phyloP scores from a whole-genome alignment of 441 rosid genomes.

The Cnidoscolus chayamansa region DNA sequence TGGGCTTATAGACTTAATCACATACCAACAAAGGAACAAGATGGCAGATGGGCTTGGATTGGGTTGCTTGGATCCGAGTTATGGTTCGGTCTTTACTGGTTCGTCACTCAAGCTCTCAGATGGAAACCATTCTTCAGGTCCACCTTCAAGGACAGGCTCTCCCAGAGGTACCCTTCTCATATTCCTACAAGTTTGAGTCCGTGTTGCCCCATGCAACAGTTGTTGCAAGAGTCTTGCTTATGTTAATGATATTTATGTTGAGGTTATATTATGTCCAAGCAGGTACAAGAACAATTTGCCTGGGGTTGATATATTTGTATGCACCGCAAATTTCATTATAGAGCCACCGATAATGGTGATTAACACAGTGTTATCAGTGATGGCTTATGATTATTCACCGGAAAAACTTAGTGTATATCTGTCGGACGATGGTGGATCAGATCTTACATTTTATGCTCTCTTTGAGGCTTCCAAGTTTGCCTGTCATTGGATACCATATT shows the following conservation, averaged over 20 bases:
- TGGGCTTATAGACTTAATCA: slow-evolving; percentile 33
- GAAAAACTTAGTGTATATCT: slow-evolving; percentile 58
- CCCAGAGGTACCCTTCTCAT: slow-evolving; percentile 27
- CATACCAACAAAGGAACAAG: slow-evolving; percentile 28
- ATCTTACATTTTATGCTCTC: slow-evolving; percentile 62
- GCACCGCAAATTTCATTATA: slow-evolving; percentile 65
- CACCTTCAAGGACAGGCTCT: slow-evolving; percentile 51
- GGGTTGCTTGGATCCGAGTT: slow-evolving; percentile 44
- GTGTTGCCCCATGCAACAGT: too few species aligned
- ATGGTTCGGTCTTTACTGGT: slow-evolving; percentile 56
- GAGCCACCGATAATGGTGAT: slow-evolving; percentile 74
- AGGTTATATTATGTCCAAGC: neutral
- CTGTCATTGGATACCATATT: slow-evolving; percentile 54
- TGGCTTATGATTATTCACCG: slow-evolving; percentile 64
- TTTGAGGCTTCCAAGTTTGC: slow-evolving; percentile 62
- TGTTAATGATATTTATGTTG: too few species aligned
- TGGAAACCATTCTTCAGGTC: slow-evolving; percentile 39
- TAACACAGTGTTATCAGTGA: slow-evolving; percentile 59
- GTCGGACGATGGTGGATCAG: slow-evolving; percentile 70
- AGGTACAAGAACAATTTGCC: slow-evolving; percentile 42
- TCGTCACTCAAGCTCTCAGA: slow-evolving; percentile 32
- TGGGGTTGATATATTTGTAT: slow-evolving; percentile 58
- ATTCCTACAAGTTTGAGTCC: too few species aligned
- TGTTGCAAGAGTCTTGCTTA: too few species aligned
- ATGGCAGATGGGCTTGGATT: slow-evolving; percentile 44